These are phyloP conservation scores for Teunomyces lycoperdinae DNA, from an alignment of 805 yeast genomes.

Conservation along the genomic window DNA sequence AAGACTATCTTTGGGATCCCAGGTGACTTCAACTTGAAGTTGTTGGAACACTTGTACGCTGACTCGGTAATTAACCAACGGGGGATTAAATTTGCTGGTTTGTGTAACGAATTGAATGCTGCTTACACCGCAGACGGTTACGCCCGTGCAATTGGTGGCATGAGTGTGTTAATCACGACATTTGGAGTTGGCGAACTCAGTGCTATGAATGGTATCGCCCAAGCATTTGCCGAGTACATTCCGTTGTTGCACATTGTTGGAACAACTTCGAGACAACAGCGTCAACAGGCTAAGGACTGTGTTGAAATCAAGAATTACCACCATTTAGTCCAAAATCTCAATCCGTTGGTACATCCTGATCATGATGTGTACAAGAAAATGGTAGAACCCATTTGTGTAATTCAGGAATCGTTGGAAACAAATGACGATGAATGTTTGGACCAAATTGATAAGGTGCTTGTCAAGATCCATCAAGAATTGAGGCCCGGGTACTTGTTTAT, in stretches of 20 bases:
- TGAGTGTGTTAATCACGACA: constrained; percentile 66
- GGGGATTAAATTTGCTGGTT: constrained; percentile 68
- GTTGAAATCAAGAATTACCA: constrained; percentile 37
- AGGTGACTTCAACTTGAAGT: constrained; percentile 68
- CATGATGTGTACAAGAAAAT: constrained; percentile 64
- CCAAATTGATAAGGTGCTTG: constrained; percentile 68
- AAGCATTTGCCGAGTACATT: constrained; percentile 77
- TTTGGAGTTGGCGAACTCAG: constrained; percentile 89
- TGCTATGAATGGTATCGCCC: constrained; percentile 79
- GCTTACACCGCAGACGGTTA: constrained; percentile 93
- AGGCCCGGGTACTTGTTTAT: constrained; percentile 82
- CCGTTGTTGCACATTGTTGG: constrained; percentile 87
- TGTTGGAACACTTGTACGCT: constrained; percentile 66
- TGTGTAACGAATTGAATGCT: constrained; percentile 85
- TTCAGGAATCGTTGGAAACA: constrained; percentile 35
- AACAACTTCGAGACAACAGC: constrained; percentile 35
- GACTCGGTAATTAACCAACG: constrained; percentile 30
- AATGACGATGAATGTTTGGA: constrained; percentile 19
- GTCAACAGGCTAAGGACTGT: constrained; percentile 17
- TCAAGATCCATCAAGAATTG: constrained; percentile 50
- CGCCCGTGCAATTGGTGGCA: constrained; percentile 58
- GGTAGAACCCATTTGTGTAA: constrained; percentile 56
- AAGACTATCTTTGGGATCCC: constrained; percentile 71
- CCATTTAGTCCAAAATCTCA: constrained; percentile 56
- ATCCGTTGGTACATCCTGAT: constrained; percentile 54